Evolutionary conservation across 768 basidiomycete genomes (phyloP).

Genomic region (Hemileccinum impolitum): DNA sequence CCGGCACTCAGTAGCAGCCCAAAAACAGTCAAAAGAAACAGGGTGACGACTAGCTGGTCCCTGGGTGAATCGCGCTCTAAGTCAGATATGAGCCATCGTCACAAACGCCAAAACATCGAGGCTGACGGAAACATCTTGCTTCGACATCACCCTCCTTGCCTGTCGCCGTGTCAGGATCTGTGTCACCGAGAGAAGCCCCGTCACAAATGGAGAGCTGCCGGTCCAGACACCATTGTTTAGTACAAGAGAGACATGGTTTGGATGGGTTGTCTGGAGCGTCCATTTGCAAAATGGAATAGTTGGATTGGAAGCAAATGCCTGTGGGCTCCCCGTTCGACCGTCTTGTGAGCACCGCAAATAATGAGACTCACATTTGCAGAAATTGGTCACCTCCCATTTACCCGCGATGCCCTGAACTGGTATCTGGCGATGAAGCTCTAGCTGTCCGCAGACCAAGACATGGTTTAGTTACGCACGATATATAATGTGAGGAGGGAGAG

Average conservation of each 20-base stretch:
- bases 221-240: constrained; percentile 93
- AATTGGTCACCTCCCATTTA: constrained; percentile 89
- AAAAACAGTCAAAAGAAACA: constrained; percentile 85
- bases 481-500: constrained; percentile 16
- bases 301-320: constrained; percentile 91
- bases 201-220: constrained; percentile 84
- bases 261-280: constrained; percentile 78
- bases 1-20: constrained; percentile 83
- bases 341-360: not conserved
- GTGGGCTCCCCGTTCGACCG: constrained; percentile 9
- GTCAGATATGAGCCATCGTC: constrained; percentile 23
- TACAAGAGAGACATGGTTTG: constrained; percentile 91
- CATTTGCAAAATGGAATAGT: constrained; percentile 82
- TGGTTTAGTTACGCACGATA: constrained; percentile 25
- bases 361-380: constrained; percentile 72
- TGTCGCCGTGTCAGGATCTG: constrained; percentile 88
- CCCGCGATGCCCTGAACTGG: constrained; percentile 45
- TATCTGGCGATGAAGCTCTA: constrained; percentile 29
- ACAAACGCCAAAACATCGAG: constrained; percentile 30
- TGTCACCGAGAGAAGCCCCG: constrained; percentile 78
- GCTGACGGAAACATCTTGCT: constrained; percentile 92
- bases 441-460: constrained; percentile 1
- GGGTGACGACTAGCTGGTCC: constrained; percentile 89
- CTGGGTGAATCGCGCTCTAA: constrained; percentile 93
- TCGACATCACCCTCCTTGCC: constrained; percentile 96